These are phyloP conservation scores for Cyclotella kingstonii DNA, from an alignment of 108 stramenopile species.

Conservation along the genomic window DNA sequence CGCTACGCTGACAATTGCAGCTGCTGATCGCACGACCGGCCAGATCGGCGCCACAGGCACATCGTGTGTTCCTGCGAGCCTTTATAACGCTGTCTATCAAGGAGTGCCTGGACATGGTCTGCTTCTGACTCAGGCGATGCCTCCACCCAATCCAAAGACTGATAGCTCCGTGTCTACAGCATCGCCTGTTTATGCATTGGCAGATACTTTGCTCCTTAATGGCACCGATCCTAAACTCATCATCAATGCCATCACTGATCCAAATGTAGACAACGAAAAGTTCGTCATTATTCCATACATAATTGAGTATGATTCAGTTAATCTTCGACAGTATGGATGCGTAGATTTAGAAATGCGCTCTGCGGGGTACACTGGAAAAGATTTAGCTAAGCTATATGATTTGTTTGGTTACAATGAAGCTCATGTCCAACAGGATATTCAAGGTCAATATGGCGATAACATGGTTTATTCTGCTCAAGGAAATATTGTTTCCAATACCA, in stretches of 20 bases:
- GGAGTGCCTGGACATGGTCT: slow-evolving; percentile 7
- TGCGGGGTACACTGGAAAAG: slow-evolving; percentile 12
- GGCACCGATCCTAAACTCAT: slow-evolving; percentile 10
- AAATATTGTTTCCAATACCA: slow-evolving; percentile 20
- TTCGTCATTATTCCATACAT: neutral
- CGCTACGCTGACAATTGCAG: slow-evolving; percentile 11
- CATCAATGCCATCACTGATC: slow-evolving; percentile 13
- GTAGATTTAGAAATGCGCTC: slow-evolving; percentile 10
- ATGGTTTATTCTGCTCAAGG: slow-evolving; percentile 20
- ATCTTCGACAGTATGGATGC: slow-evolving; percentile 17
- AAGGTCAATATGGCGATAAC: slow-evolving; percentile 7
- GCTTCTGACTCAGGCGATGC: slow-evolving; percentile 7
- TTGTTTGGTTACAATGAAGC: neutral
- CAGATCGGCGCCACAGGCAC: slow-evolving; percentile 16
- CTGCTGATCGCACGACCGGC: slow-evolving; percentile 7
- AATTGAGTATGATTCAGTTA: neutral
- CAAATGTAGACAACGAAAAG: slow-evolving; percentile 1
- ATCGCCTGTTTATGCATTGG: slow-evolving; percentile 6
- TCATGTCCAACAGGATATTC: slow-evolving; percentile 4
- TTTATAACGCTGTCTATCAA: slow-evolving; percentile 9
- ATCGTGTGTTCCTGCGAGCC: neutral
- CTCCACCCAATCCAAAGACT: neutral
- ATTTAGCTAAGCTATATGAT: slow-evolving; percentile 1
- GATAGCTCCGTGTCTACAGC: neutral
- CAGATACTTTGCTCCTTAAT: neutral